These are phyloP conservation scores for Durio zibethinus DNA, from an alignment of 345 rosid genomes.

Conservation along the genomic window DNA sequence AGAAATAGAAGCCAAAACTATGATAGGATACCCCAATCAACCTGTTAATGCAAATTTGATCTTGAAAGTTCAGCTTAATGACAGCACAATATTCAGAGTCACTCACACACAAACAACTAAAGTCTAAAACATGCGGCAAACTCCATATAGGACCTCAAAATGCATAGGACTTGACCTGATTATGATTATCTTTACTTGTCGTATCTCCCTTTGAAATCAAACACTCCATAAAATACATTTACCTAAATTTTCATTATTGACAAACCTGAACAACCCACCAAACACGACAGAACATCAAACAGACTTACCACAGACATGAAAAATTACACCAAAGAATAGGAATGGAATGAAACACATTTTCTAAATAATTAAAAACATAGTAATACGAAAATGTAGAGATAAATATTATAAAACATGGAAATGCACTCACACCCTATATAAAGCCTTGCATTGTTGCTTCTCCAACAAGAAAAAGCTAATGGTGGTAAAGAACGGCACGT, in stretches of 20 bases:
- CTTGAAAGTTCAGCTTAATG: neutral
- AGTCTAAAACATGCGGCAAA: neutral
- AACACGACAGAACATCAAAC: neutral
- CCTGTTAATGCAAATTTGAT: neutral
- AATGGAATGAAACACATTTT: neutral
- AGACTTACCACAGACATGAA: neutral
- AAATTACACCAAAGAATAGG: neutral
- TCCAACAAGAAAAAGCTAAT: slow-evolving; percentile 93
- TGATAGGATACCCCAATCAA: neutral
- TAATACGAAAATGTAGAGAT: neutral
- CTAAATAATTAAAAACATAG: neutral
- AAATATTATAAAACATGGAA: slow-evolving; percentile 26
- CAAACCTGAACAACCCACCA: neutral
- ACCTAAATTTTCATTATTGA: neutral
- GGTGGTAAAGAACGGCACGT: slow-evolving; percentile 85
- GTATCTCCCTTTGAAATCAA: neutral
- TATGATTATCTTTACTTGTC: neutral
- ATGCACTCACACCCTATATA: slow-evolving; percentile 99
- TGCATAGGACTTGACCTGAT: neutral
- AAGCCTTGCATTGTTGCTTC: slow-evolving; percentile 93
- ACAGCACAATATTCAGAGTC: neutral
- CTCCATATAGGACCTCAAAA: neutral
- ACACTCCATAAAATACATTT: neutral
- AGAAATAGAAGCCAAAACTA: neutral
- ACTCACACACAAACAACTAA: neutral